These are phyloP conservation scores for Verticillium dahliae DNA, from an alignment of 2,329 filamentous ascomycete species.

Conservation along the genomic window DNA sequence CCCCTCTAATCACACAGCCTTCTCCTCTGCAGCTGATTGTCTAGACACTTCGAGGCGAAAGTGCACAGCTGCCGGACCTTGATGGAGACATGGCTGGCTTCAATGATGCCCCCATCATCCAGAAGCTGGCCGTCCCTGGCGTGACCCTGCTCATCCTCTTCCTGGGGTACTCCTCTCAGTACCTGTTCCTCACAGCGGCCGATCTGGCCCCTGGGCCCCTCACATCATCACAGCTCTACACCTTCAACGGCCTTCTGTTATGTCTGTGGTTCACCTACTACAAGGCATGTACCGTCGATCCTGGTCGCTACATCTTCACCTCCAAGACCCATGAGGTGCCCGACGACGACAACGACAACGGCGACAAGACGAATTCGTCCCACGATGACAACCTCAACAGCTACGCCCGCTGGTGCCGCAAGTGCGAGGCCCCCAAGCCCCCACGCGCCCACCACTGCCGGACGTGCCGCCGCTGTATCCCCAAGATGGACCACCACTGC, in stretches of 20 bases:
- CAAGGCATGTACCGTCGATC: constrained; percentile 49
- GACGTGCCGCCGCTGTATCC: constrained; percentile 66
- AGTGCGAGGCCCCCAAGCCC: constrained; percentile 69
- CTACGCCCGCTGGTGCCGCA: constrained; percentile 60
- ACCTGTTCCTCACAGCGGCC: constrained; percentile 55
- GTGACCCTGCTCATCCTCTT: constrained; percentile 62
- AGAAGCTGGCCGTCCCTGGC: constrained; percentile 59
- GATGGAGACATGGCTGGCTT: constrained; percentile 31
- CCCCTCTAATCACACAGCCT: not conserved
- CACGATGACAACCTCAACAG: not conserved
- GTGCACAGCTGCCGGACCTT: no score
- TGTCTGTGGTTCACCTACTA: constrained; percentile 67
- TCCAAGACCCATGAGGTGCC: constrained; percentile 23
- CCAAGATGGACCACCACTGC: constrained; percentile 83
- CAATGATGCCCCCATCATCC: constrained; percentile 34
- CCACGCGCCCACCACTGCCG: constrained; percentile 77
- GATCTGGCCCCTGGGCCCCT: constrained; percentile 56
- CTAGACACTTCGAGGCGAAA: no score
- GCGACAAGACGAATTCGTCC: constrained; percentile 1
- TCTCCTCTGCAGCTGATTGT: not conserved
- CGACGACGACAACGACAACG: constrained; percentile 16
- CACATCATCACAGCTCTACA: constrained; percentile 44
- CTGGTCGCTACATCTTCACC: constrained; percentile 46
- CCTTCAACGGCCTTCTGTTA: constrained; percentile 60
- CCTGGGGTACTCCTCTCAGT: constrained; percentile 66